phyloP scores from a whole-genome alignment of 768 basidiomycete species.

The Amanita phalloides region DNA sequence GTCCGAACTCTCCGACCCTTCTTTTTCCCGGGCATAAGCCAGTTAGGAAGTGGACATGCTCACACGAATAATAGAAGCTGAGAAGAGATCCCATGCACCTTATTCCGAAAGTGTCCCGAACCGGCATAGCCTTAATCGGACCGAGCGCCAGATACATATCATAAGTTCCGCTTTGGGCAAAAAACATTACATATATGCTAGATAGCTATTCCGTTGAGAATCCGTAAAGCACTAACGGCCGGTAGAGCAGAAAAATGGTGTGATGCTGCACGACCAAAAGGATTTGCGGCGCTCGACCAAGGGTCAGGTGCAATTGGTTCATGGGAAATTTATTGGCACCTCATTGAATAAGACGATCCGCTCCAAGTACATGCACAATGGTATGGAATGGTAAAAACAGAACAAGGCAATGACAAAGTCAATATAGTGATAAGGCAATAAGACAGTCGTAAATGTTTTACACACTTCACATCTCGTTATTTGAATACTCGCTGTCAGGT shows the following conservation, averaged over 20 bases:
- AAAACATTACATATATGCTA: not conserved
- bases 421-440: not conserved
- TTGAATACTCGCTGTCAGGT: not conserved
- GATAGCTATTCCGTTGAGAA: not conserved
- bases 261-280: not conserved
- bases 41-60: not conserved
- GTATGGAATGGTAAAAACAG: not conserved
- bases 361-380: not conserved
- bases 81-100: not conserved
- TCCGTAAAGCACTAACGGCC: not conserved
- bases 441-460: not conserved
- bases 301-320: not conserved
- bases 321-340: not conserved
- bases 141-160: not conserved
- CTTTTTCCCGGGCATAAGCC: not conserved
- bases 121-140: not conserved
- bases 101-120: not conserved
- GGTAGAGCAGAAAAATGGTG: not conserved
- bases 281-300: slow-evolving; percentile 2
- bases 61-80: not conserved
- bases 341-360: not conserved
- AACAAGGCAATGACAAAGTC: not conserved
- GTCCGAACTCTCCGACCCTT: not conserved
- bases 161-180: not conserved
- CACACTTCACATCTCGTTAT: not conserved